Base-by-base conservation (phyloP, 805 yeast genomes). In the Saturnispora gosingensis region DNA sequence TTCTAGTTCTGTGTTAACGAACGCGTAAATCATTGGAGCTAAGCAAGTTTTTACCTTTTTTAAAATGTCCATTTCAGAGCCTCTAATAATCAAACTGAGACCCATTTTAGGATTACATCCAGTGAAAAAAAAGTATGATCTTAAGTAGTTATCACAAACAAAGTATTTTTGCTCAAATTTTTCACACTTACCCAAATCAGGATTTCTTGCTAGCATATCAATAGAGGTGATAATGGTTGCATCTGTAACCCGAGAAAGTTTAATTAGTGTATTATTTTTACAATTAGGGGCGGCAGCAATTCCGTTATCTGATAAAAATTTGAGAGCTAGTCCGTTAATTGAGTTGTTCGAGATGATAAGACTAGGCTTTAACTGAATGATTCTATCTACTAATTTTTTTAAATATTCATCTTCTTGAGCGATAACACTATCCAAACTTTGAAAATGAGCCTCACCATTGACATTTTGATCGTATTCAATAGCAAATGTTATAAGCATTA, bases 401-500 rank as follows among this genome's bases (percentile, higher is more conserved):
- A 93, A 73, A 61, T 84, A 91, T 58, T 91, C 97, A 46, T 78
- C 72, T 61, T 91, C 97, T 62, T 93, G 98, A 0, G 91, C 85
- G 47, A 88, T 72, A 1, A 91, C 83, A 1, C 95, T 85, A 34
- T 58, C 61, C 15, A 58, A 49, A 44, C 59, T 55, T 34, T 56
- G 55, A 38, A 55, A 58, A 45, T 51, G 57, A 13, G 52, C 57
- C 36, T 45, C 54, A 28, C 58, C 57, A 32, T 60, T 60, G 8
- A 59, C 44, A 27, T 58, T 66, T 57, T 85, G 88, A 50, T 84
- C 88, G 58, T 88, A 93, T 61, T 90, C 98, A 25, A 93, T 69
- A 0, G 97, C 97, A 60, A 93, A 93, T 73, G 89, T 83, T 5
- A 93, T 74, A 16, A 95, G 72, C 53, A 91, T 80, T 39, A 93